Conservation (phyloP, 495 filamentous ascomycete species). For the Cercophora samala region DNA sequence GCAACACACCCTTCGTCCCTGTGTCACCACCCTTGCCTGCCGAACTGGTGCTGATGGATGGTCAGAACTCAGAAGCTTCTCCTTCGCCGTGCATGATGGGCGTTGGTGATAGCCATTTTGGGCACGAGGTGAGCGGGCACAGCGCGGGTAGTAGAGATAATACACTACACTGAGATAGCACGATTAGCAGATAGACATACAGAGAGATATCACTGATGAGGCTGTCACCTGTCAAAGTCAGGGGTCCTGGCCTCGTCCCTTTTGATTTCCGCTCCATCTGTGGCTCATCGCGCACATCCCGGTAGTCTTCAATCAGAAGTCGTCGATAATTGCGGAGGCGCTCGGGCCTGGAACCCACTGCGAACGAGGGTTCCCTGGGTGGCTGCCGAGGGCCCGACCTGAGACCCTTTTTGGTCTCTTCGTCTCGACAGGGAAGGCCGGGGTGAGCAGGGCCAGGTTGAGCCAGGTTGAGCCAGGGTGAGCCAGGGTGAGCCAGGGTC, state of each 20-base stretch:
- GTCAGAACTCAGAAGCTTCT: not conserved
- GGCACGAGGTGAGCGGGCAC: not conserved
- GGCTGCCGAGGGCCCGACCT: constrained; percentile 13
- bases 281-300: constrained; percentile 29
- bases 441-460: constrained; percentile 8
- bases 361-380: constrained; percentile 11
- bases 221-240: constrained; percentile 15
- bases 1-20: not conserved
- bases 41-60: not conserved
- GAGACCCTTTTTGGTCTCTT: constrained; percentile 15
- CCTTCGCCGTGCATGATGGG: not conserved
- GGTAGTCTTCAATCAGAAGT: constrained; percentile 10
- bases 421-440: constrained; percentile 4
- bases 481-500: constrained; percentile 7
- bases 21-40: not conserved
- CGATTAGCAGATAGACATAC: not conserved
- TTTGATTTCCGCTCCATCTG: constrained; percentile 29
- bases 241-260: constrained; percentile 21
- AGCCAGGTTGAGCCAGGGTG: too few species aligned
- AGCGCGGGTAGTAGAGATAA: not conserved
- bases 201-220: not conserved
- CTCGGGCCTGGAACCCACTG: constrained; percentile 15
- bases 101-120: not conserved
- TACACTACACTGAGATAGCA: too few species aligned
- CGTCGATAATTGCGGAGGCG: constrained; percentile 8